Base-by-base conservation (phyloP, 1,139 yeast genomes). In the Yamadazyma dushanensis region DNA sequence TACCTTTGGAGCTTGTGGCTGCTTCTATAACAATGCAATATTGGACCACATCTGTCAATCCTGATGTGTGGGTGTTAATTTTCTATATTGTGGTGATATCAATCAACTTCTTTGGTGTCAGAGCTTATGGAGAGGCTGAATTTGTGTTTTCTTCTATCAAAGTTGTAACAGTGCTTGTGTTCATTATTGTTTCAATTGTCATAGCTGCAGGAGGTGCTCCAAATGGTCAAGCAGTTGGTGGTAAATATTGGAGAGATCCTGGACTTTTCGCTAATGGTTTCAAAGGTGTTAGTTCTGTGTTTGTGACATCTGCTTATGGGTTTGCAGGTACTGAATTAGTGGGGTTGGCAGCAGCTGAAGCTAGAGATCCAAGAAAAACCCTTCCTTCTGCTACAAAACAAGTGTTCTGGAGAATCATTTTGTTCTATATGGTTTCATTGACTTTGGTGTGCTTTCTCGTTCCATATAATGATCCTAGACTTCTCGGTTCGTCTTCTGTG, bases 81-180 rank as follows among this genome's bases (percentile, higher is more conserved):
- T 64, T 69, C 37, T 68, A 68, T 61, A 43, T 63, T 8, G 45
- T 54, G 2, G 63, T 68, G 23, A 51, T 66, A 9, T 49, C 59
- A 28, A 65, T 69, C 26, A 68, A 70, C 15, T 51, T 67, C 35
- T 51, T 69, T 23, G 73, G 72, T 5, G 73, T 66, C 6, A 57
- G 59, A 42, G 70, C 70, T 5, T 69, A 67, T 45, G 75, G 75
- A 29, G 75, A 69, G 51, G 67, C 70, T 6, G 74, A 68, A 43
- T 67, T 66, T 40, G 44, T 63, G 3, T 66, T 68, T 36, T 63
- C 66, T 16, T 38, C 58, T 19, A 50, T 66, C 36, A 69, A 68
- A 48, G 70, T 69, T 3, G 46, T 61, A 15, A 63, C 73, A 2
- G 67, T 69, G 5, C 42, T 62, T 24, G 71, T 72, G 16, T 68